phyloP scores from a whole-genome alignment of 805 yeast genomes.

The Nakazawaea holstii region DNA sequence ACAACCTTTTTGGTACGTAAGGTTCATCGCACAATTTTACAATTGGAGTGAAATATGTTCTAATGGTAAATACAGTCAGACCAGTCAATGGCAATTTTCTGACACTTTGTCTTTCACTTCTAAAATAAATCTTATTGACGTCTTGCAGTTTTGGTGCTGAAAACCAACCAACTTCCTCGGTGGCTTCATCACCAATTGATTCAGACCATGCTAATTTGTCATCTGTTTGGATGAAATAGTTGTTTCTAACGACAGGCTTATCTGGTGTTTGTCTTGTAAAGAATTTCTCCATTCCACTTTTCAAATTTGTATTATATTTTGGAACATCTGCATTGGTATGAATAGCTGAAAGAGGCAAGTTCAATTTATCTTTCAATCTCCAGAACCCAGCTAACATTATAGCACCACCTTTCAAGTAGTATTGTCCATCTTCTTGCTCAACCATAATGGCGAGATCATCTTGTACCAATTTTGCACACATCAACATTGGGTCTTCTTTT shows the following conservation, averaged over 20 bases:
- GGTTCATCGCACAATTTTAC: constrained; percentile 53
- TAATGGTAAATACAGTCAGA: constrained; percentile 51
- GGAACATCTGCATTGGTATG: constrained; percentile 70
- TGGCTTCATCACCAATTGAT: constrained; percentile 55
- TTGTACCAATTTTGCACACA: constrained; percentile 53
- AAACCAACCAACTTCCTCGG: constrained; percentile 55
- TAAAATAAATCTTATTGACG: constrained; percentile 42
- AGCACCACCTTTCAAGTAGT: constrained; percentile 54
- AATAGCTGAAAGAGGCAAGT: constrained; percentile 48
- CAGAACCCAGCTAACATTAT: constrained; percentile 66
- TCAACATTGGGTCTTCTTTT: constrained; percentile 51
- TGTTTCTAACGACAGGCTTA: constrained; percentile 62
- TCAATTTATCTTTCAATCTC: constrained; percentile 57
- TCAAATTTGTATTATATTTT: constrained; percentile 51
- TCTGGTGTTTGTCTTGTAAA: constrained; percentile 52
- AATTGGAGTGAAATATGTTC: constrained; percentile 59
- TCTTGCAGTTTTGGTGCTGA: constrained; percentile 48
- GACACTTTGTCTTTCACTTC: constrained; percentile 62
- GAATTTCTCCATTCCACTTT: constrained; percentile 62
- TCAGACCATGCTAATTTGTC: constrained; percentile 58
- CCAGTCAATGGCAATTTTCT: constrained; percentile 58
- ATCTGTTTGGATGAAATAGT: constrained; percentile 63
- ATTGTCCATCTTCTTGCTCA: constrained; percentile 53
- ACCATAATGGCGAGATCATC: constrained; percentile 67
- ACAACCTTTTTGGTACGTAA: constrained; percentile 52